phyloP scores from a whole-genome alignment of 116 monocot genomes.

The Zostera marina region DNA sequence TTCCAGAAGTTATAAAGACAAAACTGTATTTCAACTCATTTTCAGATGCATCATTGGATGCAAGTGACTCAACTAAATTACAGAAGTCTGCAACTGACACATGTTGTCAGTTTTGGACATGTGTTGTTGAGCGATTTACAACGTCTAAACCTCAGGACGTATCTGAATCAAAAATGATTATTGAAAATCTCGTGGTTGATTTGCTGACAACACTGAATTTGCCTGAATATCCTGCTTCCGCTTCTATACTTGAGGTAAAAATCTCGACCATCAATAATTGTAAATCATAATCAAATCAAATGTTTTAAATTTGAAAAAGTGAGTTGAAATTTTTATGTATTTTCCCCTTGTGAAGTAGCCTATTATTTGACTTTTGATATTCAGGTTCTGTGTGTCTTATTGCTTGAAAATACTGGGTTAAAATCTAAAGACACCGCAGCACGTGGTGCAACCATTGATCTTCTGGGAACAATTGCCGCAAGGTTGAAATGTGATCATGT shows the following conservation, averaged over 20 bases:
- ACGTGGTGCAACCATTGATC: conserved; percentile 79
- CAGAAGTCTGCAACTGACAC: conserved; percentile 57
- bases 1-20: conserved; percentile 51
- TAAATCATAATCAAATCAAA: neutral
- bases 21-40: conserved; percentile 31
- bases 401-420: conserved; percentile 89
- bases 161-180: conserved; percentile 64
- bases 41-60: conserved; percentile 46
- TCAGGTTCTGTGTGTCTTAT: conserved; percentile 88
- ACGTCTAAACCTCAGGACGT: conserved; percentile 67
- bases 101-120: conserved; percentile 80
- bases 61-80: conserved; percentile 41
- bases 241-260: conserved; percentile 82
- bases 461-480: conserved; percentile 84
- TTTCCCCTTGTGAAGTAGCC: neutral
- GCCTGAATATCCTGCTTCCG: conserved; percentile 94
- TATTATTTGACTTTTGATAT: conserved; percentile 4
- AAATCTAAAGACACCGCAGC: conserved; percentile 89
- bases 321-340: neutral
- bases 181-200: conserved; percentile 87
- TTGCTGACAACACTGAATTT: conserved; percentile 83
- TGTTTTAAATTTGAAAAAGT: neutral
- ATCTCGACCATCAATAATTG: conserved; percentile 7
- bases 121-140: conserved; percentile 79
- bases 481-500: conserved; percentile 78